Percentiles rank a stretch among this genome's conserved stretches.
Evolutionary conservation across 306 rosid species (phyloP).

Genomic region (Prunus davidiana): DNA sequence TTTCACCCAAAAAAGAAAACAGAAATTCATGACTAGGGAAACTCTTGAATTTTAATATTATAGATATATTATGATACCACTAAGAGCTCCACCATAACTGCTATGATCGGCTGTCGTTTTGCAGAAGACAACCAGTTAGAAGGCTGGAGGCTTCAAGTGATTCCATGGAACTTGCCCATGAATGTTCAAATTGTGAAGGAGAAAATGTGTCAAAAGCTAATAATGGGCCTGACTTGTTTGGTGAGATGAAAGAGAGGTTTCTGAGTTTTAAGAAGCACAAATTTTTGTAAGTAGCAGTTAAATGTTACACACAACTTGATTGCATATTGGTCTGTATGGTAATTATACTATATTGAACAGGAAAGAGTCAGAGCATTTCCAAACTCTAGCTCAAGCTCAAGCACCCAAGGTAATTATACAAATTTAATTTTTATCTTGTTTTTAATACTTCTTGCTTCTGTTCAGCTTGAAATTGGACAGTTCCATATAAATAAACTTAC

Average conservation of each 20-base stretch:
- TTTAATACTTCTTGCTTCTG: background rate
- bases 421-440: background rate
- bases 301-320: background rate
- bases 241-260: constrained; percentile 65
- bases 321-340: background rate
- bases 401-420: constrained; percentile 61
- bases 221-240: constrained; percentile 44
- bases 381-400: constrained; percentile 68
- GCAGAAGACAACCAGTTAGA: constrained; percentile 30
- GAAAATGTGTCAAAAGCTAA: constrained; percentile 30
- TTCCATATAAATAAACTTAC: constrained; percentile 40
- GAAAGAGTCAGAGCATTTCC: constrained; percentile 61
- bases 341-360: constrained; percentile 43
- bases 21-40: too few relatives aligned
- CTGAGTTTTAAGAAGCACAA: constrained; percentile 61
- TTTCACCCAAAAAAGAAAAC: too few relatives aligned
- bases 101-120: background rate
- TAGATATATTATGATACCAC: constrained; percentile 1
- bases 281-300: constrained; percentile 54
- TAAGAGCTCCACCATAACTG: background rate
- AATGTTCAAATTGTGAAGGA: constrained; percentile 12
- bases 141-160: constrained; percentile 28
- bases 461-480: constrained; percentile 7
- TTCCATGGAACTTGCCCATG: constrained; percentile 19
- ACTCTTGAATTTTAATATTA: background rate